Evolutionary conservation across 2,329 filamentous ascomycete genomes (phyloP).

Genomic region (Neofusicoccum sp.): DNA sequence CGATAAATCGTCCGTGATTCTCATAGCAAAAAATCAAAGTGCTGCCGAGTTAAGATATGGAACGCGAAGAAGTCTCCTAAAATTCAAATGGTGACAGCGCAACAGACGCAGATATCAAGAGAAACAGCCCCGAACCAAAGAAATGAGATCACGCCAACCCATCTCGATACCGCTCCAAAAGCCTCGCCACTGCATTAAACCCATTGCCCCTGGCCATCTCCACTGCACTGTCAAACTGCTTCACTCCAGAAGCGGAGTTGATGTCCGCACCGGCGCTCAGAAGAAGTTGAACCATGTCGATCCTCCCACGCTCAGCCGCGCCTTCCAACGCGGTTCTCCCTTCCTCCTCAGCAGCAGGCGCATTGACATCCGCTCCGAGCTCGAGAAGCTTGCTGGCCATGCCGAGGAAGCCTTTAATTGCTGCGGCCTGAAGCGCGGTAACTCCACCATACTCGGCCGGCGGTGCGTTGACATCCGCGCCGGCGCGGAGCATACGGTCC

Average conservation of each 20-base stretch:
- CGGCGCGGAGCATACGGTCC: slow-evolving; percentile 20
- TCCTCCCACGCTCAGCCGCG: slow-evolving; percentile 29
- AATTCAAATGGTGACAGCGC: too few species aligned
- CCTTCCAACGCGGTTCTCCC: slow-evolving; percentile 30
- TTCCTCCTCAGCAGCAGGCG: slow-evolving; percentile 19
- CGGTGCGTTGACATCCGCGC: slow-evolving; percentile 19
- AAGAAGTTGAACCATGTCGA: slow-evolving; percentile 31
- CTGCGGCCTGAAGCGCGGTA: slow-evolving; percentile 30
- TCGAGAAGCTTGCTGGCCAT: slow-evolving; percentile 24
- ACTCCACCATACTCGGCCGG: slow-evolving; percentile 18
- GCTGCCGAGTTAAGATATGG: too few species aligned
- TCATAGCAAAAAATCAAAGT: too few species aligned
- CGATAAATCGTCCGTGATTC: too few species aligned
- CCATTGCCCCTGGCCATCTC: neutral
- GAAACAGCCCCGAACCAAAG: too few species aligned
- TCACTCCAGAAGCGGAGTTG: neutral
- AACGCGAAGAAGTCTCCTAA: too few species aligned
- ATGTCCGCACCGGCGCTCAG: slow-evolving; percentile 24
- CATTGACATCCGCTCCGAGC: slow-evolving; percentile 25
- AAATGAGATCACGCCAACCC: neutral
- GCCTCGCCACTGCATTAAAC: neutral
- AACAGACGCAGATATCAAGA: too few species aligned
- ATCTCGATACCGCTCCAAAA: neutral
- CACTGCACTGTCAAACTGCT: neutral
- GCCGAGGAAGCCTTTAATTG: slow-evolving; percentile 25